Conservation (phyloP, 108 stramenopile species). For the Nitzschia palea region DNA sequence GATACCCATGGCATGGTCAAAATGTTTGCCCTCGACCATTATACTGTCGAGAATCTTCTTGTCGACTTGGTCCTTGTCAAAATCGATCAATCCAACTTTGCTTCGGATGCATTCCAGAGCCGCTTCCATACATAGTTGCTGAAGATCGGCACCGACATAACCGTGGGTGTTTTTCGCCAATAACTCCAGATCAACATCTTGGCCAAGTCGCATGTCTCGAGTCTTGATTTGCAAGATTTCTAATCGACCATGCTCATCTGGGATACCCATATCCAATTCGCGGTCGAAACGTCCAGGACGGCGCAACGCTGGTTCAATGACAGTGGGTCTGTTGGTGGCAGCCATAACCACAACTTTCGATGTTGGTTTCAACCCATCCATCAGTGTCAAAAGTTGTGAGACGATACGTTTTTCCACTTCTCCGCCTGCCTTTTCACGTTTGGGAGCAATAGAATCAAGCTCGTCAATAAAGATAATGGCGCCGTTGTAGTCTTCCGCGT, state of each 20-base stretch:
- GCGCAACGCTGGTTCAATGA: constrained; percentile 93
- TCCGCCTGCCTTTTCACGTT: constrained; percentile 93
- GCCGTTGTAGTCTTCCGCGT: constrained; percentile 86
- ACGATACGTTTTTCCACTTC: constrained; percentile 96
- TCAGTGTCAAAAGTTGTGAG: constrained; percentile 95
- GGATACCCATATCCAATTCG: constrained; percentile 93
- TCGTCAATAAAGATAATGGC: constrained; percentile 99
- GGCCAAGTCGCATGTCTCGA: constrained; percentile 87
- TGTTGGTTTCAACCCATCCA: constrained; percentile 92
- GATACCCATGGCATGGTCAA: constrained; percentile 88
- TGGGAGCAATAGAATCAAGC: constrained; percentile 97
- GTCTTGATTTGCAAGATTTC: constrained; percentile 96
- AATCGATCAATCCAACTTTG: constrained; percentile 86
- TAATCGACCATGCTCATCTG: constrained; percentile 87
- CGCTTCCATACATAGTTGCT: constrained; percentile 94
- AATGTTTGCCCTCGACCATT: constrained; percentile 91
- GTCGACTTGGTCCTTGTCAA: constrained; percentile 82
- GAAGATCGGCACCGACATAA: constrained; percentile 95
- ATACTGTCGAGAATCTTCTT: constrained; percentile 84
- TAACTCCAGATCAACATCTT: constrained; percentile 87
- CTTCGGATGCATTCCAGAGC: constrained; percentile 86
- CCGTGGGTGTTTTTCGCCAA: constrained; percentile 88
- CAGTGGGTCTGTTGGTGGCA: constrained; percentile 92
- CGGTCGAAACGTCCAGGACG: constrained; percentile 98
- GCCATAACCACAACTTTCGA: constrained; percentile 96